phyloP scores from a whole-genome alignment of 352 stramenopile species.

The Phytophthora sojae region DNA sequence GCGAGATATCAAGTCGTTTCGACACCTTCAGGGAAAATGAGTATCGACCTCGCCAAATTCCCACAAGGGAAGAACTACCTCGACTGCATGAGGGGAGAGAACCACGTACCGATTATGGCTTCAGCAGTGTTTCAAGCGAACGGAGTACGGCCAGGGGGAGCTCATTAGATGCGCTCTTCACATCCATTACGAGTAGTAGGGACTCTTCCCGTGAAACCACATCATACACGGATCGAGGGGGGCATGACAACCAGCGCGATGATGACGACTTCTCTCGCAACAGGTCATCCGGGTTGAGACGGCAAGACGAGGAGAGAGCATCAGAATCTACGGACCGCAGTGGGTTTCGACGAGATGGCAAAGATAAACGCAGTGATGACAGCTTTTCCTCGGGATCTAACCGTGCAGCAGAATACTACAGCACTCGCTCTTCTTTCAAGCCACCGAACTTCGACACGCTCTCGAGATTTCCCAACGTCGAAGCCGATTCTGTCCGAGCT shows the following conservation, averaged over 20 bases:
- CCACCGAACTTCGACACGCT: neutral
- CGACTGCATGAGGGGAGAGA: neutral
- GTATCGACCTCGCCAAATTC: neutral
- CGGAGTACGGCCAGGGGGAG: neutral
- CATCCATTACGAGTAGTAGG: slow-evolving; percentile 10
- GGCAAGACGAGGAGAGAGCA: neutral
- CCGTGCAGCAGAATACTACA: neutral
- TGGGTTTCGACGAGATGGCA: neutral
- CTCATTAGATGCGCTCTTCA: slow-evolving; percentile 7
- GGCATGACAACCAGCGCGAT: slow-evolving; percentile 28
- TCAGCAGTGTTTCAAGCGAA: slow-evolving; percentile 10
- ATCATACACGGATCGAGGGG: neutral
- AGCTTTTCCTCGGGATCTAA: neutral
- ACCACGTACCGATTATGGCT: slow-evolving; percentile 7
- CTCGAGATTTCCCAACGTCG: neutral
- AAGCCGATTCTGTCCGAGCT: slow-evolving; percentile 25
- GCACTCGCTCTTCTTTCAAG: neutral
- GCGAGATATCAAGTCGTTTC: slow-evolving; percentile 13
- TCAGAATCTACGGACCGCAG: neutral
- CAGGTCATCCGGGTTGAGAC: neutral
- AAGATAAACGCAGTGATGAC: neutral
- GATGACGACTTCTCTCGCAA: neutral
- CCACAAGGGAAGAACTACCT: slow-evolving; percentile 3
- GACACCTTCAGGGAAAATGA: slow-evolving; percentile 4
- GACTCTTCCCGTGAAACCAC: neutral